These are phyloP conservation scores for Oenanthe javanica DNA, from an alignment of 140 eudicot genomes.

Conservation along the genomic window DNA sequence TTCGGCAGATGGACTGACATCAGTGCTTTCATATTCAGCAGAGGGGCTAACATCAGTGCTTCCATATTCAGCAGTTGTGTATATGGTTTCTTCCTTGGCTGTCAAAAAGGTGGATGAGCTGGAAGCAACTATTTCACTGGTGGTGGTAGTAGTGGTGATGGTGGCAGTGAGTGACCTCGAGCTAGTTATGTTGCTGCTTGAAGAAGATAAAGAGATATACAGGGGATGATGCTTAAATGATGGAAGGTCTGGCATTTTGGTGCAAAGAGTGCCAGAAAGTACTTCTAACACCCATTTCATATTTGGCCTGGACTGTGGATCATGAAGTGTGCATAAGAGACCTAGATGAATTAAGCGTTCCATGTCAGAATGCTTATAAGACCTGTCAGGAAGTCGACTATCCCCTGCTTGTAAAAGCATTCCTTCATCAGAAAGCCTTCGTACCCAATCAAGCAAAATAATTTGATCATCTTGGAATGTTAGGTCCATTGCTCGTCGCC, in stretches of 20 bases:
- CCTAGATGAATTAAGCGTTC: conserved; percentile 52
- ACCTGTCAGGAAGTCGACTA: conserved; percentile 44
- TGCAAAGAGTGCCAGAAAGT: conserved; percentile 48
- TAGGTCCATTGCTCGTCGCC: conserved; percentile 84
- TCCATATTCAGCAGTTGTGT: conserved; percentile 42
- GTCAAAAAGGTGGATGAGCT: conserved; percentile 45
- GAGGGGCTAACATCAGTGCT: conserved; percentile 7
- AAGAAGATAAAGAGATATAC: conserved; percentile 56
- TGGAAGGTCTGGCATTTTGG: conserved; percentile 64
- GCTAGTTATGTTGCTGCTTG: conserved; percentile 24
- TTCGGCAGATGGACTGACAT: neutral
- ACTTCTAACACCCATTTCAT: conserved; percentile 83
- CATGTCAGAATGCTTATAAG: conserved; percentile 58
- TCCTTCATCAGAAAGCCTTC: conserved; percentile 61
- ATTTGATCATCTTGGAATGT: conserved; percentile 78
- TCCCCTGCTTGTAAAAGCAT: conserved; percentile 52
- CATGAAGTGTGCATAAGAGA: conserved; percentile 73
- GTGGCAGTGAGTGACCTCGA: conserved; percentile 14
- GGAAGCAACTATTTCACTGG: conserved; percentile 22
- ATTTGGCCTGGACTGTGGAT: conserved; percentile 68
- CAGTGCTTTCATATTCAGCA: neutral
- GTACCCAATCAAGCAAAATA: conserved; percentile 56
- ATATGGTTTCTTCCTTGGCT: conserved; percentile 62
- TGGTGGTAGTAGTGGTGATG: conserved; percentile 8
- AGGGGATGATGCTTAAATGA: conserved; percentile 54